Conservation (phyloP, 768 basidiomycete species). For the Leucocoprinus sp. region DNA sequence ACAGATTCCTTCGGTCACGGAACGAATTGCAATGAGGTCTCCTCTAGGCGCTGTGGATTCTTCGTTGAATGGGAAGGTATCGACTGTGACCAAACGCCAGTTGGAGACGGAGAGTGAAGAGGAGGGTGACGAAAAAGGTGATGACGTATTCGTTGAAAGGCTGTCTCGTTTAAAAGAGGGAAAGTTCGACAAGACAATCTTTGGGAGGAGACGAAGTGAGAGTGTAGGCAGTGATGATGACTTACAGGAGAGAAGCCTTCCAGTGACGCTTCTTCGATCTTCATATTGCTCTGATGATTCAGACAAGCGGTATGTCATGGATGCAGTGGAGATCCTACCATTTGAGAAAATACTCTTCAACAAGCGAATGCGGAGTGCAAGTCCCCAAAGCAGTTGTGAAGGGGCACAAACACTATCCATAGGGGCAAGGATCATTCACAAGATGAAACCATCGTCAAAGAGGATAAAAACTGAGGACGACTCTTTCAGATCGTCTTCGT, state of each 20-base stretch:
- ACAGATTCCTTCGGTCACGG: slow-evolving; percentile 29
- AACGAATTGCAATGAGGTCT: slow-evolving; percentile 35
- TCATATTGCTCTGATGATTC: slow-evolving; percentile 1
- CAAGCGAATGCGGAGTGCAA: background rate
- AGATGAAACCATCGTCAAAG: slow-evolving; percentile 5
- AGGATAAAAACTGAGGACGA: background rate
- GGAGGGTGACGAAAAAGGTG: slow-evolving; percentile 23
- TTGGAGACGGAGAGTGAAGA: slow-evolving; percentile 26
- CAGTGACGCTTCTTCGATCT: slow-evolving; percentile 6
- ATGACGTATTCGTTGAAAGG: slow-evolving; percentile 16
- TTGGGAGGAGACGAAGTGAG: background rate
- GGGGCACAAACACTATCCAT: slow-evolving; percentile 1
- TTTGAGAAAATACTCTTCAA: slow-evolving; percentile 5
- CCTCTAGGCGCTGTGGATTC: slow-evolving; percentile 18
- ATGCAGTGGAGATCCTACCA: slow-evolving; percentile 28
- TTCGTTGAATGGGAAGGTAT: background rate
- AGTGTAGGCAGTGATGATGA: slow-evolving; percentile 18
- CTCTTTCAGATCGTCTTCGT: slow-evolving; percentile 4
- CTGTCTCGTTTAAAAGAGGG: slow-evolving; percentile 17
- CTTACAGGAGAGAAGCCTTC: slow-evolving; percentile 24
- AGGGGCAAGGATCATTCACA: slow-evolving; percentile 2
- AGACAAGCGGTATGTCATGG: slow-evolving; percentile 41
- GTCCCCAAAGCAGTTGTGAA: background rate
- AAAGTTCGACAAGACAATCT: slow-evolving; percentile 4
- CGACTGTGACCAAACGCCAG: slow-evolving; percentile 27